A percentile compares a stretch with the other conserved stretches of the same genome.
phyloP scores from a whole-genome alignment of 192 early-diverging fungal species.

The Backusella macrospora region DNA sequence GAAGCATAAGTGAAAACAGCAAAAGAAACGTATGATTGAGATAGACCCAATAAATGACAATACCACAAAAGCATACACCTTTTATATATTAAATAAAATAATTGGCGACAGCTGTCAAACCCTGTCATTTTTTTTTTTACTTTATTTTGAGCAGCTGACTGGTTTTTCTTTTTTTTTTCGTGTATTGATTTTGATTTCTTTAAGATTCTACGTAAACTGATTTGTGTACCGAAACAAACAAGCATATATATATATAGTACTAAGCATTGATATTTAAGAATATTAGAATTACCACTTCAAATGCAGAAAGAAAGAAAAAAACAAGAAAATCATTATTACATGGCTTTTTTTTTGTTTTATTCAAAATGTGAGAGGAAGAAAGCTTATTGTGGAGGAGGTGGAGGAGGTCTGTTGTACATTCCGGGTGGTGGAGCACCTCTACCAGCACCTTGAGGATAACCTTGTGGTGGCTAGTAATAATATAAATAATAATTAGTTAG shows the following conservation, averaged over 20 bases:
- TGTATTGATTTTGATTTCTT: not conserved
- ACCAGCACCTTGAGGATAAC: slow-evolving; percentile 42
- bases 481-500: not conserved
- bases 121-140: not conserved
- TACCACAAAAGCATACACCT: too few species aligned
- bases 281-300: not conserved
- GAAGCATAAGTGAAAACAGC: too few species aligned
- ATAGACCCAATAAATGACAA: too few species aligned
- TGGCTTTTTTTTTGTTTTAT: slow-evolving; percentile 6
- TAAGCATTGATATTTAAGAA: not conserved
- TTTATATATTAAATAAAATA: too few species aligned
- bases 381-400: slow-evolving; percentile 21
- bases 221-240: not conserved
- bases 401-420: slow-evolving; percentile 33
- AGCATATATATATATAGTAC: not conserved
- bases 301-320: not conserved
- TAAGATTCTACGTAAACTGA: too few species aligned
- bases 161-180: not conserved
- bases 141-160: not conserved
- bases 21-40: too few species aligned
- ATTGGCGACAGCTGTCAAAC: not conserved
- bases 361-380: not conserved
- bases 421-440: slow-evolving; percentile 47
- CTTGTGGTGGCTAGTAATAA: slow-evolving; percentile 32
- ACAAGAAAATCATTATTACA: not conserved